Conservation (phyloP, 306 rosid species). For the Begonia peltatifolia region DNA sequence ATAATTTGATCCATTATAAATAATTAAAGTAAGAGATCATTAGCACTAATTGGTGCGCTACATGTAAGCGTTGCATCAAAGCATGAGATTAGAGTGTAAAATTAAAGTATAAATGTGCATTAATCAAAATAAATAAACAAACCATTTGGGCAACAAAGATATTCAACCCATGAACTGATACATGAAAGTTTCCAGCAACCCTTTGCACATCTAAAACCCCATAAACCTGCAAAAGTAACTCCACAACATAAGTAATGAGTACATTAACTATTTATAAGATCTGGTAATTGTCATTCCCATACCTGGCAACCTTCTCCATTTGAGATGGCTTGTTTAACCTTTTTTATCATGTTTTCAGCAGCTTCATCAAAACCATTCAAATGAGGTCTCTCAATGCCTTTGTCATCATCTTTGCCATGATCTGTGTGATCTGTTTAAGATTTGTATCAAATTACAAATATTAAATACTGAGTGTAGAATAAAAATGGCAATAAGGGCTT, state of each 20-base stretch:
- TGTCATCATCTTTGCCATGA: conserved; percentile 35
- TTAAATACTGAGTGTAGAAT: too few relatives aligned
- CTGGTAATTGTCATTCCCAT: background rate
- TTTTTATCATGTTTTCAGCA: conserved; percentile 59
- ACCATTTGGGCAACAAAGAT: conserved; percentile 93
- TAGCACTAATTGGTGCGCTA: background rate
- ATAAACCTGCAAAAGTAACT: conserved; percentile 51
- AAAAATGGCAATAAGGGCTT: background rate
- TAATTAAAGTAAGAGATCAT: too few relatives aligned
- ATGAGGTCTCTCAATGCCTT: conserved; percentile 42
- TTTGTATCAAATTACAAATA: conserved; percentile 4
- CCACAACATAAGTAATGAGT: too few relatives aligned
- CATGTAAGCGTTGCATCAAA: background rate
- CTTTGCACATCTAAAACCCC: conserved; percentile 93
- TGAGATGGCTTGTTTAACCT: conserved; percentile 58
- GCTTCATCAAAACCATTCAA: conserved; percentile 46
- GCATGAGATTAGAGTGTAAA: too few relatives aligned
- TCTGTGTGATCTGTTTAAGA: conserved; percentile 22
- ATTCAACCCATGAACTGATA: conserved; percentile 84
- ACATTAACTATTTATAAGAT: too few relatives aligned
- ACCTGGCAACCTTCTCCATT: conserved; percentile 85
- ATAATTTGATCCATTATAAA: too few relatives aligned
- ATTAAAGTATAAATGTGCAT: too few relatives aligned
- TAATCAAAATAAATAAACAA: conserved; percentile 1
- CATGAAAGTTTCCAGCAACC: conserved; percentile 90